Evolutionary conservation across 108 stramenopile genomes (phyloP), one percentile per base, ranked within the genome.

Genomic region (Skeletonema tropicum): DNA sequence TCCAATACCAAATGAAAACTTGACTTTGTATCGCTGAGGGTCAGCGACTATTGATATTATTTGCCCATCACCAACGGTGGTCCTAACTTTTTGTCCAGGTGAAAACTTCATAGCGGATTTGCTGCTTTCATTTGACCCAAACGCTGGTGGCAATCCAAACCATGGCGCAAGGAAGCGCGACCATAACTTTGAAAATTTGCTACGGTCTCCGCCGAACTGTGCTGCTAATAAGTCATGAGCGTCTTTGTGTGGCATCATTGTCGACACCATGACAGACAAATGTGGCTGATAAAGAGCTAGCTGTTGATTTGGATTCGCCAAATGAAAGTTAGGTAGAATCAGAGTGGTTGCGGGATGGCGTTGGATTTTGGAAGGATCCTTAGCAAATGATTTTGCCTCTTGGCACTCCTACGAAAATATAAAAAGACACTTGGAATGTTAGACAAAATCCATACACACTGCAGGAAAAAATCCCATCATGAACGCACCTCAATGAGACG

Each of bases 131-230:
- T 65, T 70, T 21, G 71, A 38, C 70, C 85, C 88, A 83, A 85
- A 90, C 23, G 79, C 35, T 30, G 55, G 36, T n/a, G 91, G 86
- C 59, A 87, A 85, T 17, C 71, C 74, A 69, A 92, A 94, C 86
- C 87, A 92, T n/a, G 88, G 86, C 32, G 86, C 76, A 35, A 94
- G 82, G 65, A 92, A 91, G 66, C 91, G 89, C 14, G 84, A 75
- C 94, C 91, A 94, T 32, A 91, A 71, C 48, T 89, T 78, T 11
- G 71, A 75, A 68, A 91, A 76, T n/a, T 81, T 76, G 8, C 82
- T 71, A 33, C 60, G 52, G 3, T 60, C 71, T 25, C 66, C 73
- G 4, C 48, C 41, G 31, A 86, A 59, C 13, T 71, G 74, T 11
- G 79, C 57, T 52, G 49, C 66, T 14, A 94, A 26, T 17, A 86